Evolutionary conservation across 2,329 filamentous ascomycete species (phyloP).

Genomic region (Ampelomyces quisqualis): DNA sequence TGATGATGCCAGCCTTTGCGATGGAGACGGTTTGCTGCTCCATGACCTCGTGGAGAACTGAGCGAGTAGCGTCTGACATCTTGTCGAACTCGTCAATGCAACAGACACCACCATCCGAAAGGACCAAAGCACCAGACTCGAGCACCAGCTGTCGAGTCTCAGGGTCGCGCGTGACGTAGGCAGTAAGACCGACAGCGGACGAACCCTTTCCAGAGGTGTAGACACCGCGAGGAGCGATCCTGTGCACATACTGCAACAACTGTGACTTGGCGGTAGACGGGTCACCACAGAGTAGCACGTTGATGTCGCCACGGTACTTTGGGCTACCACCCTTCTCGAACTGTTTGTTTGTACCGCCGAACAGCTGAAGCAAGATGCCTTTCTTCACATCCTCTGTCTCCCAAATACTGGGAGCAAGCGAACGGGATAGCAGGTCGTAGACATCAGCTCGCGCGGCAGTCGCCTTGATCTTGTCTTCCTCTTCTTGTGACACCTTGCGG

Average conservation of each 20-base stretch:
- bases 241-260: conserved; percentile 90
- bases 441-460: conserved; percentile 80
- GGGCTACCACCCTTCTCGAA: conserved; percentile 96
- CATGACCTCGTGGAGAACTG: conserved; percentile 78
- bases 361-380: conserved; percentile 92
- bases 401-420: conserved; percentile 90
- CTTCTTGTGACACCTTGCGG: conserved; percentile 78
- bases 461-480: conserved; percentile 82
- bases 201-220: conserved; percentile 77
- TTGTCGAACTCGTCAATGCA: conserved; percentile 81
- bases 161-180: conserved; percentile 74
- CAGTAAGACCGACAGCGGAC: conserved; percentile 73
- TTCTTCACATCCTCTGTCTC: conserved; percentile 99
- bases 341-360: conserved; percentile 96
- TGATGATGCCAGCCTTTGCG: conserved; percentile 76
- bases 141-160: conserved; percentile 73
- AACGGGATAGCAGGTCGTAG: conserved; percentile 88
- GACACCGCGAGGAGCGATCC: conserved; percentile 87
- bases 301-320: conserved; percentile 95
- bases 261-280: conserved; percentile 97
- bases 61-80: conserved; percentile 73
- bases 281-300: conserved; percentile 93
- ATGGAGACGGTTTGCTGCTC: conserved; percentile 79
- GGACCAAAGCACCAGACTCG: conserved; percentile 71
- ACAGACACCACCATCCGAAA: conserved; percentile 74